Base-by-base conservation (phyloP, 805 yeast genomes). In the Saccharomycopsis sp. region DNA sequence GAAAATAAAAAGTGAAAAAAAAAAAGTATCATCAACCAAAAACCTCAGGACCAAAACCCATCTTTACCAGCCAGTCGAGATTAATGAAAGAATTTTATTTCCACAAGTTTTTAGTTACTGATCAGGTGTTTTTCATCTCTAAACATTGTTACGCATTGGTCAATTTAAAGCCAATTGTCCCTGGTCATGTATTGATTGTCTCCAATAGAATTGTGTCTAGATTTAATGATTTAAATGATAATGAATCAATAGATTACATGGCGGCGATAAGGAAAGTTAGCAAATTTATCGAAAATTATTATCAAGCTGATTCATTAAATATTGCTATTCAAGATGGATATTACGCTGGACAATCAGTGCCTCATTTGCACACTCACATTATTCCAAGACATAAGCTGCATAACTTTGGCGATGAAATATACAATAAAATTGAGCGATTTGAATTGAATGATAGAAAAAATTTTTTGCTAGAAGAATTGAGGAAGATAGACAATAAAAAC, bases 261-360 rank as follows among this genome's bases (percentile, higher is more conserved):
- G 61, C 62, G 20, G 77, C 95, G 0, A 66, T 93, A 7, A 96
- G 85, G 53, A 56, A 73, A 38, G 71, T 93, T 0, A 80, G 87
- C 50, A 63, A 65, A 43, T 82, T 88, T 51, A 79, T 93, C 13
- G 79, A 73, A 51, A 56, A 69, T 46, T 66, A 71, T 9, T 93
- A 80, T 60, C 71, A 79, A 28, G 95, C 96, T 2, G 94, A 89
- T 54, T 70, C 95, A 1, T 58, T 88, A 48, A 94, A 94, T 58
- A 72, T 93, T 32, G 90, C 97, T 8, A 86, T 94, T 48, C 99
- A 93, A 60, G 99, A 93, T 59, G 98, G 98, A 0, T 85, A 88
- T 0, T 87, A 87, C 40, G 90, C 97, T 1, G 98, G 98, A 3
- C 98, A 93, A 59, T 77, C 89, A n/a, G 81, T 93, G 2, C 95